Conservation (phyloP, 2,329 filamentous ascomycete genomes). For the Emericellopsis atlantica region DNA sequence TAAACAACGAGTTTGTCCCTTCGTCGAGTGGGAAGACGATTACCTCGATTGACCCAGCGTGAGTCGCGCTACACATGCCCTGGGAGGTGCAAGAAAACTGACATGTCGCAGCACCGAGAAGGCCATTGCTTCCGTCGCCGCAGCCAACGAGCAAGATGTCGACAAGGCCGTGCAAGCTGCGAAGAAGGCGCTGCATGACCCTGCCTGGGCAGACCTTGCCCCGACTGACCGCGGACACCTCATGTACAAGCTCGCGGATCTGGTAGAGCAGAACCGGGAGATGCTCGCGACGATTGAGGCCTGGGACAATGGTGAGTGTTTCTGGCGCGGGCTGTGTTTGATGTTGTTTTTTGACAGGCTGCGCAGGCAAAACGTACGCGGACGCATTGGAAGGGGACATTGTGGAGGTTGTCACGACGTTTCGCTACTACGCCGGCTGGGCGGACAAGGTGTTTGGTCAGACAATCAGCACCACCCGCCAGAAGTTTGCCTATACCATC, state of each 20-base stretch:
- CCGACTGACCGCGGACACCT: constrained; percentile 51
- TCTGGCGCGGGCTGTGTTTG: not conserved
- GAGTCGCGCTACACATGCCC: not conserved
- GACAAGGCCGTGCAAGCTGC: constrained; percentile 23
- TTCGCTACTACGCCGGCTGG: constrained; percentile 58
- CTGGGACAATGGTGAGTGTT: constrained; percentile 54
- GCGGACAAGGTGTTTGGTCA: constrained; percentile 63
- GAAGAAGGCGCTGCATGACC: constrained; percentile 50
- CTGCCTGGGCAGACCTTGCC: constrained; percentile 52
- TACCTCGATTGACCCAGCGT: constrained; percentile 8
- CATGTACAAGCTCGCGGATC: constrained; percentile 54
- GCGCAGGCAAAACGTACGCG: constrained; percentile 42
- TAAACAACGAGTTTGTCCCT: constrained; percentile 10
- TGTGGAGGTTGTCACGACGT: constrained; percentile 18
- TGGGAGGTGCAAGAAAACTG: not conserved
- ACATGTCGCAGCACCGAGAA: constrained; percentile 6
- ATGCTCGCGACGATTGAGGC: constrained; percentile 42
- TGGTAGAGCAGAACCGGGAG: constrained; percentile 50
- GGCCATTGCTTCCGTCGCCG: constrained; percentile 6
- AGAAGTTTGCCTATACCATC: constrained; percentile 57
- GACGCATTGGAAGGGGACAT: constrained; percentile 49
- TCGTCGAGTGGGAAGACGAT: constrained; percentile 6
- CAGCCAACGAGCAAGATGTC: constrained; percentile 7
- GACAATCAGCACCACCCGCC: constrained; percentile 48
- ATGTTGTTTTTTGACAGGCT: not conserved